These are phyloP conservation scores for Verticillium dahliae DNA, from an alignment of 2,329 filamentous ascomycete genomes.

Conservation along the genomic window DNA sequence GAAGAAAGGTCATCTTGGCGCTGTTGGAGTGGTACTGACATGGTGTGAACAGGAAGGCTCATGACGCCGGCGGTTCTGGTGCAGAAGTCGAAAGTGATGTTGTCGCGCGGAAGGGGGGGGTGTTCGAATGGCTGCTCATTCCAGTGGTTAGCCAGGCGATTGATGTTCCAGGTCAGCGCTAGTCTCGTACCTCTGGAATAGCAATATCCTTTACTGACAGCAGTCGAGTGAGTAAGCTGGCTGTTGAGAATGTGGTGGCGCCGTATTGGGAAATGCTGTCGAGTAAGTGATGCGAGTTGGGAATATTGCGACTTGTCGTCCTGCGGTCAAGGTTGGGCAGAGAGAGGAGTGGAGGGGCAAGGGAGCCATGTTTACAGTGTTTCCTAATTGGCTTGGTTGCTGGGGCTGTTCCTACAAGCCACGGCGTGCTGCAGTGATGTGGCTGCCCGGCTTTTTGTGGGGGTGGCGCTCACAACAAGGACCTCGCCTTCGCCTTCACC, in stretches of 20 bases:
- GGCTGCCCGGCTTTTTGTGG: not conserved
- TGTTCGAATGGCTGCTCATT: conserved; percentile 21
- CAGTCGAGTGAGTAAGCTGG: not conserved
- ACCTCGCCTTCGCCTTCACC: not conserved
- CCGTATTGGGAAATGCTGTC: conserved; percentile 1
- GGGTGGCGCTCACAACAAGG: not conserved
- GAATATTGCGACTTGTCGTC: not conserved
- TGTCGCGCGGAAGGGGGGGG: not conserved
- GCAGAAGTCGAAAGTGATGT: conserved; percentile 3
- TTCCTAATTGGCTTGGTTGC: conserved; percentile 25
- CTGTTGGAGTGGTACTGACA: conserved; percentile 12
- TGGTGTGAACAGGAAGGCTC: conserved; percentile 6
- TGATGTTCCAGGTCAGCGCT: not conserved
- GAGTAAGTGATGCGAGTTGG: not conserved
- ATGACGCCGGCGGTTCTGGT: conserved; percentile 1
- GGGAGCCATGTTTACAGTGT: conserved; percentile 18
- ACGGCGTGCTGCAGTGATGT: not conserved
- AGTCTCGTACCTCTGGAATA: not conserved
- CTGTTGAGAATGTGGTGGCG: conserved; percentile 9
- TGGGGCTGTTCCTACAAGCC: not conserved
- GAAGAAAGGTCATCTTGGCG: conserved; percentile 10
- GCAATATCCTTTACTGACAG: not conserved
- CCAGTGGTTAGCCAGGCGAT: conserved; percentile 36
- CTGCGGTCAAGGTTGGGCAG: not conserved
- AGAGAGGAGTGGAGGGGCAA: not conserved